phyloP scores from a whole-genome alignment of 2,329 filamentous ascomycete species.

The Aureobasidium sp. region DNA sequence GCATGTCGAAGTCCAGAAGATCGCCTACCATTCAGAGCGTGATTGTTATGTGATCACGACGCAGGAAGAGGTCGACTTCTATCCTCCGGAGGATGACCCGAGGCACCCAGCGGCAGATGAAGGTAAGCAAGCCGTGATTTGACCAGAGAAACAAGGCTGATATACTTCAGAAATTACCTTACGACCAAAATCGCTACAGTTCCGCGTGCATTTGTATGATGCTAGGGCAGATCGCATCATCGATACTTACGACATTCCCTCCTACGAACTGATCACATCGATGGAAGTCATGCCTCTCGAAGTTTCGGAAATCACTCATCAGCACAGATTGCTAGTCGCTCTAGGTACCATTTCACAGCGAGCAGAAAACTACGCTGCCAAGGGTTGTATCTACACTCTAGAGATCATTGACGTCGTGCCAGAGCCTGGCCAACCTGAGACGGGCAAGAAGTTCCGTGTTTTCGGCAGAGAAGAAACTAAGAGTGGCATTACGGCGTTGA shows the following conservation, averaged over 20 bases:
- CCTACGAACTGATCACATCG: constrained; percentile 69
- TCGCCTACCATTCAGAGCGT: constrained; percentile 70
- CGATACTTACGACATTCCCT: constrained; percentile 65
- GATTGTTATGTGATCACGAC: constrained; percentile 72
- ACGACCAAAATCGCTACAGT: constrained; percentile 62
- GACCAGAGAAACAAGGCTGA: constrained; percentile 6
- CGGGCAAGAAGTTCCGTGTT: constrained; percentile 75
- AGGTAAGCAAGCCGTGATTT: constrained; percentile 33
- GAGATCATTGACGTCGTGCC: constrained; percentile 89
- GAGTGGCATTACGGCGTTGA: constrained; percentile 77
- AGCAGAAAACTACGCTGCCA: constrained; percentile 82
- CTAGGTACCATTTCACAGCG: constrained; percentile 80
- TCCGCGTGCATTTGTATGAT: constrained; percentile 70
- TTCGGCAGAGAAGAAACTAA: constrained; percentile 87
- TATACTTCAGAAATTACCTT: constrained; percentile 43
- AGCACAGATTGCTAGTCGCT: constrained; percentile 72
- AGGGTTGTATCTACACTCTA: constrained; percentile 81
- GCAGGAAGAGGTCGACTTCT: constrained; percentile 61
- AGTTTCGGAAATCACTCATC: constrained; percentile 82
- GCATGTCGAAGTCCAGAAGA: constrained; percentile 58
- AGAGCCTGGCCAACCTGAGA: constrained; percentile 77
- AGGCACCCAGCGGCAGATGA: constrained; percentile 75
- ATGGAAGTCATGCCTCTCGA: constrained; percentile 81
- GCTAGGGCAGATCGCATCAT: constrained; percentile 71
- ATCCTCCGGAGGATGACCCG: constrained; percentile 78